Base-by-base conservation (phyloP, 2,329 filamentous ascomycete species). In the Cladophialophora bantiana region DNA sequence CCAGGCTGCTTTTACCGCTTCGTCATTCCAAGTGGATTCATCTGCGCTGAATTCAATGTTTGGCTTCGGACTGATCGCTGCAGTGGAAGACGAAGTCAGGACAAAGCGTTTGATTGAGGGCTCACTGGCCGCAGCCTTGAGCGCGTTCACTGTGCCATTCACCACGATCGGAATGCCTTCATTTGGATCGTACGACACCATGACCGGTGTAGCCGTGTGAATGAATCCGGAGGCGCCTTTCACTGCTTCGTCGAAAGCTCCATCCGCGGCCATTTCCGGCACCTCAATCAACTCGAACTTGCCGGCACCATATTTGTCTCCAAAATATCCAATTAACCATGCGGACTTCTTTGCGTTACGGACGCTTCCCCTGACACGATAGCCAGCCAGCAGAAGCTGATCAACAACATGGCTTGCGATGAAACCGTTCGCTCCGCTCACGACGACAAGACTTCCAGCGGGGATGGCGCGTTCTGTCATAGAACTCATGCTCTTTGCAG, bases 381-480 rank as follows among this genome's bases (percentile, higher is more conserved):
- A 83, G 7, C 82, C 82, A 3, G 74, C 72, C 1, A 75, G 62
- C 18, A 84, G 75, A 10, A 84, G 74, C 13, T 79, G 72, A n/a
- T 80, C 71, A 36, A 75, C 73, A 3, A 82, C 73, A 52, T 84
- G 80, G 6, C 78, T 78, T 32, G 74, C 82, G 31, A 85, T 75
- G 69, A 79, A 83, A 38, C 83, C 82, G 56, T 78, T 84, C 1
- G 76, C 79, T 6, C 83, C 82, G 0, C 82, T 84, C 13, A 85
- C 78, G 3, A 85, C 77, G 34, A 84, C 73, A 18, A 69, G 58
- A 35, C 45, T 58, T 13, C 65, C 64, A 34, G 42, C 54, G 9
- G 58, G 66, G 26, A 71, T 58, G 7, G 64, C 62, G 32, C 66
- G 58, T 20, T 67, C 62, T 31, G 69, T 63, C 35, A 40, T 20